Percentiles rank a stretch among this genome's conserved stretches.
These are phyloP conservation scores for Trametes elegans DNA, from an alignment of 768 basidiomycete species.

Conservation along the genomic window DNA sequence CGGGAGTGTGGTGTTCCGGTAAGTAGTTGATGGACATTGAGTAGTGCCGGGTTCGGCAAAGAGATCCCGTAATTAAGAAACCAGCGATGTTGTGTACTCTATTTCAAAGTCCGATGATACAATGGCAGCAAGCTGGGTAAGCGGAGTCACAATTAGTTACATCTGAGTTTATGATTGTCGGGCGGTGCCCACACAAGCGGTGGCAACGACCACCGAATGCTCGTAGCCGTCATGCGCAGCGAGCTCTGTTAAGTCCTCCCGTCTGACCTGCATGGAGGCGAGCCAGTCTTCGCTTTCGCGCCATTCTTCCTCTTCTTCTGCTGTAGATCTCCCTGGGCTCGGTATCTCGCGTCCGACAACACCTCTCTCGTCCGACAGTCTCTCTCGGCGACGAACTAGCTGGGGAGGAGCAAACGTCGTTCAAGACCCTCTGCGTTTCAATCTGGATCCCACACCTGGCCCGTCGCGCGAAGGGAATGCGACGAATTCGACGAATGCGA, in stretches of 20 bases:
- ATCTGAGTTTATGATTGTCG: constrained; percentile 1
- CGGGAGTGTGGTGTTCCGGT: too few species aligned
- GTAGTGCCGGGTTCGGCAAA: too few species aligned
- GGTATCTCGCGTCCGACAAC: constrained; percentile 46
- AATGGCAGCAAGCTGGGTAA: too few species aligned
- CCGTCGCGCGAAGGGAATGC: constrained; percentile 25
- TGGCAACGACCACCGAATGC: constrained; percentile 7
- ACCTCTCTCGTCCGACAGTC: constrained; percentile 42
- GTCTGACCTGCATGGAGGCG: constrained; percentile 18
- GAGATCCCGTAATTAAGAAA: too few species aligned
- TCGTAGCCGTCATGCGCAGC: constrained; percentile 20
- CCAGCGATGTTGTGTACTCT: too few species aligned
- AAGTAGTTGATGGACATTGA: too few species aligned
- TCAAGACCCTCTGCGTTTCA: constrained; percentile 47
- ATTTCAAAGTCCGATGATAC: background rate
- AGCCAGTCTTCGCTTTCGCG: constrained; percentile 11
- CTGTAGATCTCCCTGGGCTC: constrained; percentile 51
- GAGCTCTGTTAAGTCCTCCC: constrained; percentile 7
- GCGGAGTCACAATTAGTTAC: too few species aligned
- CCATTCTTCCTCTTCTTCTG: constrained; percentile 52
- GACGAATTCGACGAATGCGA: too few species aligned
- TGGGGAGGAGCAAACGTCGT: constrained; percentile 50
- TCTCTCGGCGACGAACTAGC: constrained; percentile 55
- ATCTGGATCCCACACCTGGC: constrained; percentile 27
- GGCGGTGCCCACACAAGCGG: background rate